Evolutionary conservation across 148 eudicot species (phyloP).

Genomic region (Cornus kousa): DNA sequence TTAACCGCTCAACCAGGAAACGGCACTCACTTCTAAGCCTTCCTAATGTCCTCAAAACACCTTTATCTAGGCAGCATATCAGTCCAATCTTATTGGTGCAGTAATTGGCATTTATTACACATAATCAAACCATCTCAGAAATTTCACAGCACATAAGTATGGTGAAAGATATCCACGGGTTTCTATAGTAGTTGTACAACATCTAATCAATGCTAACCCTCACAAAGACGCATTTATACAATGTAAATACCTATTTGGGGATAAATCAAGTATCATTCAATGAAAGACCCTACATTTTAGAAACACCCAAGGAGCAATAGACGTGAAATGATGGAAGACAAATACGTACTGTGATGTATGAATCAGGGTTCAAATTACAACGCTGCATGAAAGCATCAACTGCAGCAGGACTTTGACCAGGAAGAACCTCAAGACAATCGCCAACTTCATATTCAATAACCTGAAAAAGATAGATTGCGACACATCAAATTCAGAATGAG

Average conservation of each 20-base stretch:
- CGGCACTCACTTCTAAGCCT: not conserved
- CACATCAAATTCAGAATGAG: not conserved
- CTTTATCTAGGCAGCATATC: not conserved
- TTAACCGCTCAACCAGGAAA: too few species aligned
- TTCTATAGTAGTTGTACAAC: not conserved
- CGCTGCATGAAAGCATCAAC: constrained; percentile 77
- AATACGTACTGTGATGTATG: constrained; percentile 64
- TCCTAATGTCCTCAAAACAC: not conserved
- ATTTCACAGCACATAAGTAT: not conserved
- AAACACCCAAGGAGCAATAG: constrained; percentile 6
- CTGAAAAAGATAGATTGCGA: constrained; percentile 33
- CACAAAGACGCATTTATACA: not conserved
- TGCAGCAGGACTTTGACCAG: constrained; percentile 74
- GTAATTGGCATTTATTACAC: not conserved
- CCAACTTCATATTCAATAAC: constrained; percentile 80
- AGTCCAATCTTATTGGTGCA: not conserved
- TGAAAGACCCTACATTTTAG: not conserved
- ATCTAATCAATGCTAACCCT: not conserved
- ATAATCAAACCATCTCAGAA: not conserved
- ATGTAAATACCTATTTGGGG: not conserved
- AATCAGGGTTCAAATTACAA: constrained; percentile 79
- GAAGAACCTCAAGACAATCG: constrained; percentile 83
- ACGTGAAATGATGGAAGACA: not conserved
- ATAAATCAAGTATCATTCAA: not conserved
- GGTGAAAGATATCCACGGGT: not conserved